A percentile compares a stretch with the other conserved stretches of the same genome.
These are phyloP conservation scores for Fusarium anthophilum DNA, from an alignment of 2,329 filamentous ascomycete species.

Conservation along the genomic window DNA sequence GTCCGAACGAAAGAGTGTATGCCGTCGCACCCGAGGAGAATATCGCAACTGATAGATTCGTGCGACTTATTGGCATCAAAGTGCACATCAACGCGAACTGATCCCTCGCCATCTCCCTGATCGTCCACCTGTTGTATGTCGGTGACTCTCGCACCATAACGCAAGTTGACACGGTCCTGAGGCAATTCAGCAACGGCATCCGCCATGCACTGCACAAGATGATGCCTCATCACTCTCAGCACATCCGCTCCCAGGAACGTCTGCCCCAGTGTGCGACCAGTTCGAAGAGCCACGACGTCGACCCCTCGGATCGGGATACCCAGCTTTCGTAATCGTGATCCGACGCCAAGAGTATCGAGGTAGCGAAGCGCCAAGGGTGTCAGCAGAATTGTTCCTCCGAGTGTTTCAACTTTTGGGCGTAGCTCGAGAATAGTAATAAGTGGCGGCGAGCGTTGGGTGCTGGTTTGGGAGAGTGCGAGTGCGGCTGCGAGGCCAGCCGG, in stretches of 20 bases:
- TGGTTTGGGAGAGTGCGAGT: neutral
- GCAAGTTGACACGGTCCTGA: neutral
- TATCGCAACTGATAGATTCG: neutral
- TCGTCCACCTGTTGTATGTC: neutral
- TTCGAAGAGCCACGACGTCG: neutral
- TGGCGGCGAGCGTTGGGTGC: rapidly evolving
- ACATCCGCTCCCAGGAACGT: neutral
- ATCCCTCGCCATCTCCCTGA: too few relatives aligned
- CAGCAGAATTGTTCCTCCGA: rapidly evolving
- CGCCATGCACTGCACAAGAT: neutral
- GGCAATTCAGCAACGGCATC: neutral
- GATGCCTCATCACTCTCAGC: neutral
- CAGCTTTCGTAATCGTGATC: neutral
- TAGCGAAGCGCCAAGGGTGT: neutral
- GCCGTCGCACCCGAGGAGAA: neutral
- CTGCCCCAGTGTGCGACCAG: neutral
- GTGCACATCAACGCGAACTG: neutral
- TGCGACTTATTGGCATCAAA: neutral
- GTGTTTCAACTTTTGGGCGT: neutral
- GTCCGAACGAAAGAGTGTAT: neutral
- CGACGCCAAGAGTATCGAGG: neutral
- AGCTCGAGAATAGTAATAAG: neutral
- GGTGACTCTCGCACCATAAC: neutral
- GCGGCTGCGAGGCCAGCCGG: neutral
- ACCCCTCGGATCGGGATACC: neutral